Evolutionary conservation across 2,329 filamentous ascomycete species (phyloP).

Genomic region (Lachnellula cervina): DNA sequence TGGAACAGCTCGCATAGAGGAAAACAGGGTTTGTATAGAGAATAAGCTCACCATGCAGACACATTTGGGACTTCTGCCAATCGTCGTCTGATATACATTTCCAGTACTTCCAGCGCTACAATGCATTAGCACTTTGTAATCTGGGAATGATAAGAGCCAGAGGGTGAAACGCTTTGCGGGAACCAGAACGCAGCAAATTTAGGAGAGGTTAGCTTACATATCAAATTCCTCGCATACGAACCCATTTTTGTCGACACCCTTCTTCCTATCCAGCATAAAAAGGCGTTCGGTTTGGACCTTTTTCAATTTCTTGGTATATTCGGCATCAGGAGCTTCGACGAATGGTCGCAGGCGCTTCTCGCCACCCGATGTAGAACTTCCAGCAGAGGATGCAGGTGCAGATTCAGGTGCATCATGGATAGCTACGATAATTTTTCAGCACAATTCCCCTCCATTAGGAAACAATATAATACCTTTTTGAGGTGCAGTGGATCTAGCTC

Average conservation of each 20-base stretch:
- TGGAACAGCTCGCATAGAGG: too few species aligned
- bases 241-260: conserved; percentile 5
- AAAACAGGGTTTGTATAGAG: too few species aligned
- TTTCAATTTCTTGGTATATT: conserved; percentile 17
- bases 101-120: conserved; percentile 15
- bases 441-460: background rate
- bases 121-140: too few species aligned
- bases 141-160: too few species aligned
- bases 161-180: too few species aligned
- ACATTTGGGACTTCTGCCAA: conserved; percentile 14
- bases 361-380: background rate
- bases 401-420: background rate
- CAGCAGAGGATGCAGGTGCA: background rate
- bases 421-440: background rate
- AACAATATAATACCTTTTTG: background rate
- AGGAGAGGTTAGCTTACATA: background rate
- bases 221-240: conserved; percentile 10
- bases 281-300: conserved; percentile 17
- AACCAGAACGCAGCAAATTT: too few species aligned
- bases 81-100: conserved; percentile 14
- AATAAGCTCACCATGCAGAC: conserved; percentile 8
- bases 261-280: conserved; percentile 20
- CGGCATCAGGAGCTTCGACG: conserved; percentile 11
- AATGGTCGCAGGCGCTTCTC: conserved; percentile 12
- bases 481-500: background rate